A percentile compares a stretch with the other conserved stretches of the same genome.
phyloP scores from a whole-genome alignment of 2,329 filamentous ascomycete genomes.

The Herpotrichia juniperi region DNA sequence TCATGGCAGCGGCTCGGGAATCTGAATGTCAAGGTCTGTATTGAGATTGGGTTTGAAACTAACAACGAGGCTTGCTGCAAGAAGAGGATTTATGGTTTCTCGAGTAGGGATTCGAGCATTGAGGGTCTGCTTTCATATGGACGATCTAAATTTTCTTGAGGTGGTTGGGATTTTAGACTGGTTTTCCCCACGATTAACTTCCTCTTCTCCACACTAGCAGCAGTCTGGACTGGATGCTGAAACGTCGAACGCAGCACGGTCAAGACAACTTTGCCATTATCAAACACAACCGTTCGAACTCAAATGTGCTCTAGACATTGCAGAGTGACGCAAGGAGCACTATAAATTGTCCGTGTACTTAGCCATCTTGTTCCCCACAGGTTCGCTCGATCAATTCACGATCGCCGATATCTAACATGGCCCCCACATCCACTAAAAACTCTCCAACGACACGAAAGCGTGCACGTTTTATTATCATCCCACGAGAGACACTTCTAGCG shows the following conservation, averaged over 20 bases:
- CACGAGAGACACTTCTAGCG: not conserved
- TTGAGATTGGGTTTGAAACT: too few relatives aligned
- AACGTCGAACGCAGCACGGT: not conserved
- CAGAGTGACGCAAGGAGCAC: not conserved
- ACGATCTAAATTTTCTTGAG: too few relatives aligned
- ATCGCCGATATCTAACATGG: not conserved
- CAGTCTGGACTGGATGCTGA: too few relatives aligned
- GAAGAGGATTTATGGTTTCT: too few relatives aligned
- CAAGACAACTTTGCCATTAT: not conserved
- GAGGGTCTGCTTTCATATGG: too few relatives aligned
- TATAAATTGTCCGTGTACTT: not conserved
- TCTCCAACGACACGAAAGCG: not conserved
- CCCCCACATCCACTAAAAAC: not conserved
- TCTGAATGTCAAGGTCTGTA: too few relatives aligned
- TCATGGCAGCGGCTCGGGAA: too few relatives aligned
- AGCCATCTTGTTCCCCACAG: not conserved
- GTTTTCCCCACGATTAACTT: too few relatives aligned
- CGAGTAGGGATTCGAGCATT: too few relatives aligned
- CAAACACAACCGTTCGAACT: not conserved
- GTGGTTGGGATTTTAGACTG: too few relatives aligned
- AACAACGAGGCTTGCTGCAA: too few relatives aligned
- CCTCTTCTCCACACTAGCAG: too few relatives aligned
- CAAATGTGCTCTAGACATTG: not conserved
- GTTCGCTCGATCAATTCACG: not conserved
- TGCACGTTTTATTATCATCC: not conserved